phyloP scores from a whole-genome alignment of 2,329 filamentous ascomycete genomes.

The Golovinomyces cichoracearum region DNA sequence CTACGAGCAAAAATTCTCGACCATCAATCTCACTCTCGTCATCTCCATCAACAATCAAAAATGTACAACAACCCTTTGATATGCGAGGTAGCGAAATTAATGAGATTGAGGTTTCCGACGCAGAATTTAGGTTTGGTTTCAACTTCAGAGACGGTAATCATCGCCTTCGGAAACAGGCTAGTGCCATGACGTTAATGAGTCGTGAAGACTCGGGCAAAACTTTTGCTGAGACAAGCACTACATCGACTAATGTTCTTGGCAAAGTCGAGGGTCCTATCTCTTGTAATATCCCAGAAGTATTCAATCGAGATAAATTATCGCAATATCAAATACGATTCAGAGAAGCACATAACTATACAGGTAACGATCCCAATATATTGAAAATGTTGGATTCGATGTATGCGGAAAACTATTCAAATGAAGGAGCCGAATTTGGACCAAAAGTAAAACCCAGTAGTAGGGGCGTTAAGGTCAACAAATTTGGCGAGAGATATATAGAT shows the following conservation, averaged over 20 bases:
- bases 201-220: slow-evolving; percentile 32
- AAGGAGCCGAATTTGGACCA: slow-evolving; percentile 50
- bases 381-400: slow-evolving; percentile 68
- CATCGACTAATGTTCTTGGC: slow-evolving; percentile 36
- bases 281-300: slow-evolving; percentile 6
- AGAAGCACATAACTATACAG: slow-evolving; percentile 58
- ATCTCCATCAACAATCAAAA: not conserved
- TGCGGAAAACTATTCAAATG: slow-evolving; percentile 39
- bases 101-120: slow-evolving; percentile 13
- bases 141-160: slow-evolving; percentile 16
- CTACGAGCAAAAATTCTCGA: slow-evolving; percentile 4
- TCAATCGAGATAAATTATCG: slow-evolving; percentile 16
- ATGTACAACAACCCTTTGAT: not conserved
- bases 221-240: slow-evolving; percentile 36
- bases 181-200: slow-evolving; percentile 34
- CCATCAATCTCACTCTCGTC: slow-evolving; percentile 2
- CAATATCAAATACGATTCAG: slow-evolving; percentile 23
- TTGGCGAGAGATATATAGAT: slow-evolving; percentile 15
- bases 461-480: slow-evolving; percentile 21
- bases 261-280: slow-evolving; percentile 28
- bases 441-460: slow-evolving; percentile 43
- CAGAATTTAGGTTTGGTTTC: slow-evolving; percentile 9
- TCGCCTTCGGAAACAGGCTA: slow-evolving; percentile 29
- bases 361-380: slow-evolving; percentile 44
- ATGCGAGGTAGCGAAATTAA: slow-evolving; percentile 6